Base-by-base conservation (phyloP, 345 rosid genomes). In the Rhizophora apiculata region DNA sequence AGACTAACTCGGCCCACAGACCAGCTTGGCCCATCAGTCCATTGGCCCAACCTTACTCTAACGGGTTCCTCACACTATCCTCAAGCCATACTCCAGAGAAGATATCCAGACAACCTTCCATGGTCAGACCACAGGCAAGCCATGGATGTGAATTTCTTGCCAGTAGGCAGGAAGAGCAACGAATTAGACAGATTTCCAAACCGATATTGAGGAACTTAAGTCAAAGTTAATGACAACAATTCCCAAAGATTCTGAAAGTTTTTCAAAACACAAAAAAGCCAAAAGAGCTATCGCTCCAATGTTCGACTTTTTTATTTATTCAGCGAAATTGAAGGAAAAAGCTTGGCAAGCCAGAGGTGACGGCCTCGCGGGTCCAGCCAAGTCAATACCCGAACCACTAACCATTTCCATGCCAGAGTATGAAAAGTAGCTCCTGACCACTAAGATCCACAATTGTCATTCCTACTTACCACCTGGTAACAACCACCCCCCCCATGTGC, bases 301-400 rank as follows among this genome's bases (percentile, higher is more conserved):
- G 11, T 39, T 22, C 16, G 18, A 26, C 13, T 66, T 6, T 21
- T 66, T 21, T 32, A 31, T 52, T 53, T 53, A 29, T 64, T 9
- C 29, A 8, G 61, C 13, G 24, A 56, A 64, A 48, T 51, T 29
- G 29, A 60, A 48, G 46, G 13, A 19, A 31, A 58, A 60, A 19
- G 7, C 48, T 48, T 59, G 22, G 32, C 37, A 32, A 46, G 56
- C 22, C 43, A 65, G 60, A 72, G 66, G 62, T 68, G 43, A 68
- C 43, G 59, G 20, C 36, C 60, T 36, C n/a, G 20, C 54, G 11
- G 69, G 70, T 71, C 76, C 22, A 5, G 24, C 63, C 63, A 34
- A 78, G 86, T 77, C 83, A 78, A 80, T 80, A 61, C 82, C 86
- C 83, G 82, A 82, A 82, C 82, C 78, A 80, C 80, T 26, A 22